Conservation (phyloP, 2,329 filamentous ascomycete genomes). For the Zasmidium citrigriseum region DNA sequence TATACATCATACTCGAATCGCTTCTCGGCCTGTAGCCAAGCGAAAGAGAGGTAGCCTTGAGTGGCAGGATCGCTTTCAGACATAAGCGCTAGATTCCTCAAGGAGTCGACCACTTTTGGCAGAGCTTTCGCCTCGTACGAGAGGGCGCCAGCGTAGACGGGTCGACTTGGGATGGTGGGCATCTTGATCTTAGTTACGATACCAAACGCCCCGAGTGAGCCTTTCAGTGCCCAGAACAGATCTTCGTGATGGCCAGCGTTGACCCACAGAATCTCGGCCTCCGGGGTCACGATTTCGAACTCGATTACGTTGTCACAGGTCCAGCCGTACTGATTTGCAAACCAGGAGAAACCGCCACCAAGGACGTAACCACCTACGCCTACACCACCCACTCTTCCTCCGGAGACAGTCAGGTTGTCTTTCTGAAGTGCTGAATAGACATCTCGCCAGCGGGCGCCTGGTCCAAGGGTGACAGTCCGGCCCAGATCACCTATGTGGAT, state of each 20-base stretch:
- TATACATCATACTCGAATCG: conserved; percentile 16
- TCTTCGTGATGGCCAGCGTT: conserved; percentile 22
- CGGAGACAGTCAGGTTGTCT: conserved; percentile 44
- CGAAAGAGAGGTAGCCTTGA: conserved; percentile 22
- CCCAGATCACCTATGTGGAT: conserved; percentile 14
- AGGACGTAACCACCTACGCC: conserved; percentile 50
- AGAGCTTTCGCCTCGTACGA: conserved; percentile 14
- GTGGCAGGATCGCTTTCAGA: conserved; percentile 12
- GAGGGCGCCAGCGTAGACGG: conserved; percentile 29
- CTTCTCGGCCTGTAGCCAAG: conserved; percentile 19
- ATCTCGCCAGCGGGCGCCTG: conserved; percentile 47
- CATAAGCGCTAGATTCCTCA: conserved; percentile 8
- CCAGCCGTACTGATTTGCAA: conserved; percentile 50
- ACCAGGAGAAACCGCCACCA: conserved; percentile 52
- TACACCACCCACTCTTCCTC: conserved; percentile 46
- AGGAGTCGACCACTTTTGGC: conserved; percentile 15
- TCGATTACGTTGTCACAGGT: conserved; percentile 40
- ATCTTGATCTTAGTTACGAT: conserved; percentile 30
- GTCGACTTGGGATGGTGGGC: conserved; percentile 21
- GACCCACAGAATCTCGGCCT: conserved; percentile 23
- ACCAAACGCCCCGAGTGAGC: conserved; percentile 25
- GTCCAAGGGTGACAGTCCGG: conserved; percentile 38
- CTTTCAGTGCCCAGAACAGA: conserved; percentile 32
- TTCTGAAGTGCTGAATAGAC: conserved; percentile 45
- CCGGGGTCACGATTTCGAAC: conserved; percentile 28